These are phyloP conservation scores for Arthrobotrys pseudoclavata DNA, from an alignment of 2,329 filamentous ascomycete genomes.

Conservation along the genomic window DNA sequence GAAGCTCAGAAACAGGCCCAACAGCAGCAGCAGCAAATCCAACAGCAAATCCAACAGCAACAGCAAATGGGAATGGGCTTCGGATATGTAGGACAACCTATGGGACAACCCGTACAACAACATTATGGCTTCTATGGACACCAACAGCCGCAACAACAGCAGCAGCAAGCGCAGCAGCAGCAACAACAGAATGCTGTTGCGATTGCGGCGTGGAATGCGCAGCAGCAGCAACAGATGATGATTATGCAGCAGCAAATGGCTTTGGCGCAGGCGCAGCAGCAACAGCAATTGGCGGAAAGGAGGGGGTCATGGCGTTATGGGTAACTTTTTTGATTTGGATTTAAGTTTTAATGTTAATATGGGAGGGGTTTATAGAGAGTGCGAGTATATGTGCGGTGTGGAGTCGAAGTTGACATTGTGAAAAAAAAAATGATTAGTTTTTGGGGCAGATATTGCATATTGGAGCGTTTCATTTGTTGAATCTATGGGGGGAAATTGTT, in stretches of 20 bases:
- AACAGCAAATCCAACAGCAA: constrained; percentile 64
- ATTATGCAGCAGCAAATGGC: constrained; percentile 43
- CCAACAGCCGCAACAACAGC: constrained; percentile 7
- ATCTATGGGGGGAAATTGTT: too few species aligned
- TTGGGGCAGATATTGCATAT: too few species aligned
- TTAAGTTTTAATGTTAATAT: too few species aligned
- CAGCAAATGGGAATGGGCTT: constrained; percentile 44
- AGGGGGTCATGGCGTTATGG: constrained; percentile 48
- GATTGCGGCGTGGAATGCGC: constrained; percentile 20
- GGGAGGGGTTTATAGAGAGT: not conserved
- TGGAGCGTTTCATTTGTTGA: too few species aligned
- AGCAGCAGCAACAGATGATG: constrained; percentile 47
- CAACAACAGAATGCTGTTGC: constrained; percentile 1
- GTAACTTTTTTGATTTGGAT: not conserved
- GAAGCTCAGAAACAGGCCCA: constrained; percentile 17
- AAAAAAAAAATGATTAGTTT: too few species aligned
- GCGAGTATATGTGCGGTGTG: not conserved
- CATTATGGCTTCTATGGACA: constrained; percentile 63
- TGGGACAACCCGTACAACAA: constrained; percentile 51
- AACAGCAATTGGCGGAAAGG: constrained; percentile 7
- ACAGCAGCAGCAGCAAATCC: constrained; percentile 64
- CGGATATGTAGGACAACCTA: constrained; percentile 63
- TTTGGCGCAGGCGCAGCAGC: constrained; percentile 20
- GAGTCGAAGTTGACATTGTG: too few species aligned
- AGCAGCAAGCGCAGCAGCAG: not conserved